Conservation (phyloP, 2,329 filamentous ascomycete species). For the Chrysoporthe cubensis region DNA sequence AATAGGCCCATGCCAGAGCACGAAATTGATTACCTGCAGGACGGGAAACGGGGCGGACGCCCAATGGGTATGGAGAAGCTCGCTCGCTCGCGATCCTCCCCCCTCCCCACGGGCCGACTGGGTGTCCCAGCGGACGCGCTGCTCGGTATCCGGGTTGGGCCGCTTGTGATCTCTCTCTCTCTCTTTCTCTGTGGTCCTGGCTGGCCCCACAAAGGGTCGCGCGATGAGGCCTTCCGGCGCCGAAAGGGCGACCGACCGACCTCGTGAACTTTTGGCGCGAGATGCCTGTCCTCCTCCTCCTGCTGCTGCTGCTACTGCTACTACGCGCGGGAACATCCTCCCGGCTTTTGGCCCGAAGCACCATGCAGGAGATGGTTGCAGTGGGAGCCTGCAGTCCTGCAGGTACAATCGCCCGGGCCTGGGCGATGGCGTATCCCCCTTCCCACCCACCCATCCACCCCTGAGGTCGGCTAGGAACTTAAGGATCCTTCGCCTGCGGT, state of each 20-base stretch:
- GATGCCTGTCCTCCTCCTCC: no score
- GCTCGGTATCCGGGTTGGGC: slow-evolving; percentile 9
- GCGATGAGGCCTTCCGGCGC: no score
- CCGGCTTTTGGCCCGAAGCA: slow-evolving; percentile 18
- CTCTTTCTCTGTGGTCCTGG: not conserved
- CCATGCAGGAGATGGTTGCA: slow-evolving; percentile 24
- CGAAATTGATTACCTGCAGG: slow-evolving; percentile 10
- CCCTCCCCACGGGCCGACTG: slow-evolving; percentile 18
- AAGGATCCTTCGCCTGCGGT: not conserved
- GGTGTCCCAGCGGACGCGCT: not conserved
- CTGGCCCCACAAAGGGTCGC: not conserved
- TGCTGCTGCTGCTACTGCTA: not conserved
- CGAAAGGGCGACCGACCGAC: no score
- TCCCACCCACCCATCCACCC: no score
- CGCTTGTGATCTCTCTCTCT: slow-evolving; percentile 1
- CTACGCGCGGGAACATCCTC: slow-evolving; percentile 9
- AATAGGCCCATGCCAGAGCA: slow-evolving; percentile 8
- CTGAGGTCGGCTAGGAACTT: not conserved
- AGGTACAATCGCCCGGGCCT: slow-evolving; percentile 15
- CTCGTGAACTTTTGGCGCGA: no score
- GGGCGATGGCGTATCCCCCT: not conserved
- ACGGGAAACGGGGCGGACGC: not conserved
- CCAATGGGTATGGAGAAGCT: not conserved
- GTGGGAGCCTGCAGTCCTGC: slow-evolving; percentile 15
- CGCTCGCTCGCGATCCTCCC: not conserved